Percentiles rank a stretch among this genome's conserved stretches.
Evolutionary conservation across 805 yeast genomes (phyloP).

Genomic region (Ogataea nitratoaversa): DNA sequence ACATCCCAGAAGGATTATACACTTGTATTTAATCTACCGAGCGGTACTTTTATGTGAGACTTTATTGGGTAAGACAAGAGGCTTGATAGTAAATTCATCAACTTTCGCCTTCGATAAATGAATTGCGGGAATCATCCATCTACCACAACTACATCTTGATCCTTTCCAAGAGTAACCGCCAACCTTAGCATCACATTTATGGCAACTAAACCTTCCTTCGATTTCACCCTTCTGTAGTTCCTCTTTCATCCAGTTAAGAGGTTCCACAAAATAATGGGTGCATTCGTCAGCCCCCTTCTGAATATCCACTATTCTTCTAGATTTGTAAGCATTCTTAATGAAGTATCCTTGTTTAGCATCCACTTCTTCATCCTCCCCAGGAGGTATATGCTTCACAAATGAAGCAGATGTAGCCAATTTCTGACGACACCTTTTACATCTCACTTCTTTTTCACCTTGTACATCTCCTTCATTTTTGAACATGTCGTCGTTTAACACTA

Average conservation of each 20-base stretch:
- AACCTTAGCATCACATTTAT: conserved; percentile 76
- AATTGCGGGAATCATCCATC: conserved; percentile 92
- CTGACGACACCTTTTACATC: conserved; percentile 83
- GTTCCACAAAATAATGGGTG: conserved; percentile 85
- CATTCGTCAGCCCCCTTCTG: conserved; percentile 59
- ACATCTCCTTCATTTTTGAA: conserved; percentile 7
- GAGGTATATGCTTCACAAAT: conserved; percentile 62
- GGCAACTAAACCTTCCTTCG: conserved; percentile 86
- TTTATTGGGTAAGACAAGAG: conserved; percentile 2
- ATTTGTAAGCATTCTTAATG: conserved; percentile 57
- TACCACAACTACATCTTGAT: conserved; percentile 88
- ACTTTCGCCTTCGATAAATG: conserved; percentile 78
- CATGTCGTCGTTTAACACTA: conserved; percentile 14
- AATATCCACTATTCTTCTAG: conserved; percentile 54
- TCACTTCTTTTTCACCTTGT: conserved; percentile 29
- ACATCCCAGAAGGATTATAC: background rate
- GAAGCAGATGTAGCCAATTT: conserved; percentile 60
- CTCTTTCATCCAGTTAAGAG: conserved; percentile 85
- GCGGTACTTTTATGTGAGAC: background rate
- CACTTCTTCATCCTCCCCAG: conserved; percentile 49
- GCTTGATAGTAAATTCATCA: conserved; percentile 46
- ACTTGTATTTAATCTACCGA: background rate
- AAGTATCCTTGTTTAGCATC: conserved; percentile 65
- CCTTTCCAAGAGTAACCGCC: conserved; percentile 97
- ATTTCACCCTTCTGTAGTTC: conserved; percentile 70